Evolutionary conservation across 2,329 filamentous ascomycete genomes (phyloP), one percentile per base, ranked within the genome.

Genomic region (Sclerotinia spermophila): DNA sequence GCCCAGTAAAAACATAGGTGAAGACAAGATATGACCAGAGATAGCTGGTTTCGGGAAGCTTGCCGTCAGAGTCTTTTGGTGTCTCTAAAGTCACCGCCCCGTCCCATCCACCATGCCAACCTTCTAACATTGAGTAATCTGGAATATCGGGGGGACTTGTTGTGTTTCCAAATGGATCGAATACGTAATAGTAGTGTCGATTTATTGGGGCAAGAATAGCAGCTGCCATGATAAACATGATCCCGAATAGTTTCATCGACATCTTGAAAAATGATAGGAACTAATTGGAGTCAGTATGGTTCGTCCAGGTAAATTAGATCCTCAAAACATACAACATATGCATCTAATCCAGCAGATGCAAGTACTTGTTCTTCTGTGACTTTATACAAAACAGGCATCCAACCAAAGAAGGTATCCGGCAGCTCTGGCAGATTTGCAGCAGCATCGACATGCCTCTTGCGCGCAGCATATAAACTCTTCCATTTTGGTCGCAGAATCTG

Each of bases 201-300:
- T 98, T 96, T 71, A 99, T 91, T 0, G 96, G 96, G 73, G 91
- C 90, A 74, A 99, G 90, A 5, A 99, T 87, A 24, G 87, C 84
- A 48, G 92, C 84, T 40, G 94, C 91, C 77, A 98, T 93, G 80
- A 97, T 88, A 70, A 96, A 87, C 76, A 96, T 91, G 67, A 92
- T 83, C 24, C 87, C 83, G 66, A 98, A 90, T 75, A 97, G 91
- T 73, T 91, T 92, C 74, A 94, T 92, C 19, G 95, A 91, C 89
- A 98, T 96, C 80, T 94, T 96, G 85, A 97, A 98, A 82, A 99
- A 99, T 24, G 91, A 88, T 21, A 99, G 85, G 79, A 99, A 97
- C 87, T 88, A 77, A 69, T 27, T 71, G 44, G 19, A 1, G 44
- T 79, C 51, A 78, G 74, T 27, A 60, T 59, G 4, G 2, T 30